Conservation (phyloP, 768 basidiomycete species). For the Hericium rajendrae region DNA sequence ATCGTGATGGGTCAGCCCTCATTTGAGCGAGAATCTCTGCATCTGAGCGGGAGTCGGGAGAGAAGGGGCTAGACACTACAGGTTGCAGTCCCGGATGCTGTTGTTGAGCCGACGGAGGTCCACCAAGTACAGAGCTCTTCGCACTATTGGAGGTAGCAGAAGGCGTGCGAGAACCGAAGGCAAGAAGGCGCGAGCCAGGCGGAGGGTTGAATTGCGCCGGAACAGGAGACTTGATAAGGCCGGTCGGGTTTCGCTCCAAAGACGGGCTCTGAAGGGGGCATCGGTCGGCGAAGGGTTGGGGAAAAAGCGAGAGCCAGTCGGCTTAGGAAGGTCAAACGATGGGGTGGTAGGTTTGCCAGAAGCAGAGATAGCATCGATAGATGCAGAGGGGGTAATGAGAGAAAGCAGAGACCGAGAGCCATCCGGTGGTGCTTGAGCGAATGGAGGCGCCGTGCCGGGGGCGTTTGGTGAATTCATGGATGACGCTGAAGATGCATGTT, state of each 20-base stretch:
- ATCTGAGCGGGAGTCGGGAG: not conserved
- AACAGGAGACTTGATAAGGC: slow-evolving; percentile 16
- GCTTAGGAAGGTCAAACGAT: slow-evolving; percentile 5
- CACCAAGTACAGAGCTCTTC: slow-evolving; percentile 2
- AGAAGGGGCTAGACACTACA: not conserved
- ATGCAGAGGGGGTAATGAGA: not conserved
- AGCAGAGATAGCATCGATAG: not conserved
- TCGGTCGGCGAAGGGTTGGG: slow-evolving; percentile 20
- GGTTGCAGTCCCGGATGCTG: not conserved
- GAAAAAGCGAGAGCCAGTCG: slow-evolving; percentile 27
- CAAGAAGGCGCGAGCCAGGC: slow-evolving; percentile 34
- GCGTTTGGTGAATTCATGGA: too few species aligned
- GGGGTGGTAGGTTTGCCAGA: slow-evolving; percentile 11
- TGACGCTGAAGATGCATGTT: too few species aligned
- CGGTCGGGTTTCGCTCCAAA: slow-evolving; percentile 3
- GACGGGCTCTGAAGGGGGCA: slow-evolving; percentile 1
- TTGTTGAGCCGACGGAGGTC: slow-evolving; percentile 5
- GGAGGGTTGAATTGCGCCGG: slow-evolving; percentile 29
- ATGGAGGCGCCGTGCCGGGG: not conserved
- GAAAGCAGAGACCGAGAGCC: not conserved
- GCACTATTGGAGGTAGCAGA: slow-evolving; percentile 9
- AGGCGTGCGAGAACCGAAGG: slow-evolving; percentile 25
- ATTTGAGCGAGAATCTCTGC: not conserved
- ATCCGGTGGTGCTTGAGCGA: not conserved
- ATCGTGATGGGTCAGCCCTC: not conserved